Evolutionary conservation across 129 eudicot species (phyloP), one percentile per base, ranked within the genome.

Genomic region (Gnaphalium uliginosum): DNA sequence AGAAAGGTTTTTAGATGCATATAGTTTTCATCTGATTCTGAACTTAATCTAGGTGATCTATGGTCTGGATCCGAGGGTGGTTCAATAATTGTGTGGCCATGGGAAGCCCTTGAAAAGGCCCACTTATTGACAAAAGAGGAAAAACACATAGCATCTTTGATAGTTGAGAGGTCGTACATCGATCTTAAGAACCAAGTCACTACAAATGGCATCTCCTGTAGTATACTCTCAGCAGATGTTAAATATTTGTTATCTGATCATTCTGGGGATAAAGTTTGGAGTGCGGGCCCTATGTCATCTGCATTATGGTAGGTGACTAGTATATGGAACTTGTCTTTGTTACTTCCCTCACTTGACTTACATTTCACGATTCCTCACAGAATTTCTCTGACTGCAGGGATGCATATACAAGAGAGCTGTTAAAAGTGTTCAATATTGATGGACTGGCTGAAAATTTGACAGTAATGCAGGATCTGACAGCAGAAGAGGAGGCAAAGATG

Each of bases 31-130:
- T 82, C 75, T 73, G 75, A 33, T 51, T 71, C 69, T 67, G 53
- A 57, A 66, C 70, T 72, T 68, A 46, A 50, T 85, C 51, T 86
- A 95, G 99, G 99, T 76, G 99, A 95, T 78, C 81, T 95, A n/a
- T 95, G 99, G 99, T 87, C 99, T 10, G 99, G 97, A 22, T 85
- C 96, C 14, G 99, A 95, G 81, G 86, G 89, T 84, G 99, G 99
- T 39, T 79, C 82, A 17, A 73, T 95, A 27, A 87, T 74, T 84
- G 89, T 91, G 48, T 95, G 99, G 99, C 92, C 99, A 53, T 87
- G 96, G 92, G 97, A 95, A 89, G 78, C 94, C 69, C 88, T 95
- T 54, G 96, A 86, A 77, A 91, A 91, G 71, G 72, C 96, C 23
- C 84, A 77, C 41, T 73, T 87, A 67, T 48, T 89, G n/a, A 81